A percentile compares a stretch with the other conserved stretches of the same genome.
Evolutionary conservation across 306 rosid species (phyloP).

Genomic region (Acacia melanoxylon): DNA sequence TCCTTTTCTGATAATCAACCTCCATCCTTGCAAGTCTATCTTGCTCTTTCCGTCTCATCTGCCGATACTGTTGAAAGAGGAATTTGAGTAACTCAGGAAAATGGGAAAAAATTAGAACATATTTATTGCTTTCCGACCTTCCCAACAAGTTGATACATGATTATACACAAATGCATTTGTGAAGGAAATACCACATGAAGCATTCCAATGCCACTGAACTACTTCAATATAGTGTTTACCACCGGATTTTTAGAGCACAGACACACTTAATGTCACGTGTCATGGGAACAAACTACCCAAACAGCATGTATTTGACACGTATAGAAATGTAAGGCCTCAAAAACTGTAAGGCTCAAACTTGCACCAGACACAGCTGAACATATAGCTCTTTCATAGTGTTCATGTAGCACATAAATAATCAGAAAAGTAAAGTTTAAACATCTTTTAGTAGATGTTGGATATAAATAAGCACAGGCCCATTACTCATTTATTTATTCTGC

Average conservation of each 20-base stretch:
- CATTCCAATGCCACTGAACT: not conserved
- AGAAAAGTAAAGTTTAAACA: not conserved
- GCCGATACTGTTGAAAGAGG: slow-evolving; percentile 70
- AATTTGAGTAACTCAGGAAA: slow-evolving; percentile 10
- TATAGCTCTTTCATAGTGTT: not conserved
- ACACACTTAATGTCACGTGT: not conserved
- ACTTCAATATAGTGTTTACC: not conserved
- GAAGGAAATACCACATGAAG: not conserved
- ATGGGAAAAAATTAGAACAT: slow-evolving; percentile 4
- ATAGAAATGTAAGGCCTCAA: not conserved
- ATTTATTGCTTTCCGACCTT: not conserved
- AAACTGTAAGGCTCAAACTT: not conserved
- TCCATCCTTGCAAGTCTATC: slow-evolving; percentile 95
- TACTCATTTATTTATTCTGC: not conserved
- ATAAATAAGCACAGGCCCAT: not conserved
- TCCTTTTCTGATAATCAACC: slow-evolving; percentile 74
- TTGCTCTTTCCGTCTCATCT: slow-evolving; percentile 96
- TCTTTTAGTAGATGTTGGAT: not conserved
- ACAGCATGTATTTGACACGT: not conserved
- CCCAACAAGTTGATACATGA: not conserved
- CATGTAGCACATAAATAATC: not conserved
- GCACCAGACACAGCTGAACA: not conserved
- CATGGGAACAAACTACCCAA: not conserved
- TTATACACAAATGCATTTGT: not conserved
- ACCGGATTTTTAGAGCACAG: not conserved